phyloP scores from a whole-genome alignment of 345 rosid species.

The Heritiera littoralis region DNA sequence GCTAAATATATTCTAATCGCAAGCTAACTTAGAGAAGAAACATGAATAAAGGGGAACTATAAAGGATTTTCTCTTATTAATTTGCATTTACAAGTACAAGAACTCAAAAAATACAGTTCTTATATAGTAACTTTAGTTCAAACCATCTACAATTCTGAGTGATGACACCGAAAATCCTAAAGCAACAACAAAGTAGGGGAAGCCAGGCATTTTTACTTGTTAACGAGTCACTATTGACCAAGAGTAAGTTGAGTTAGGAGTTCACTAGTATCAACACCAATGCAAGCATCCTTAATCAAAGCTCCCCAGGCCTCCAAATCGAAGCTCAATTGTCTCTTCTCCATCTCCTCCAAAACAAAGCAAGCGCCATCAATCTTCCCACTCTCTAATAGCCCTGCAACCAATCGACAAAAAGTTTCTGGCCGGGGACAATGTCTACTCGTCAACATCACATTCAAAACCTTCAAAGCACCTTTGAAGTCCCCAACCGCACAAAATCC shows the following conservation, averaged over 20 bases:
- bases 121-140: background rate
- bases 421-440: conserved; percentile 63
- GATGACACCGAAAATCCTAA: background rate
- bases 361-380: conserved; percentile 63
- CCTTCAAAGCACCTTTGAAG: conserved; percentile 70
- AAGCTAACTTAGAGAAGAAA: background rate
- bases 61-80: background rate
- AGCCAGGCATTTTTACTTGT: background rate
- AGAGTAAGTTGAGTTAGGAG: conserved; percentile 48
- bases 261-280: conserved; percentile 32
- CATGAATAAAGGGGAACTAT: background rate
- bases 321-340: conserved; percentile 57
- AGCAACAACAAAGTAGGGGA: background rate
- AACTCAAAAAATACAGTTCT: background rate
- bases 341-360: conserved; percentile 77
- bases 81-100: background rate
- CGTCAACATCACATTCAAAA: conserved; percentile 70
- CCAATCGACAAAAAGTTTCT: conserved; percentile 51
- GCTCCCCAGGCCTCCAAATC: conserved; percentile 55
- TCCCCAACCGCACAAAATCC: conserved; percentile 64
- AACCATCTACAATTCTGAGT: background rate
- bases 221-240: background rate
- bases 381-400: conserved; percentile 51
- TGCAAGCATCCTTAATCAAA: conserved; percentile 46
- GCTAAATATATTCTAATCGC: background rate